These are phyloP conservation scores for Dacryopinax primogenitus DNA, from an alignment of 768 basidiomycete genomes.

Conservation along the genomic window DNA sequence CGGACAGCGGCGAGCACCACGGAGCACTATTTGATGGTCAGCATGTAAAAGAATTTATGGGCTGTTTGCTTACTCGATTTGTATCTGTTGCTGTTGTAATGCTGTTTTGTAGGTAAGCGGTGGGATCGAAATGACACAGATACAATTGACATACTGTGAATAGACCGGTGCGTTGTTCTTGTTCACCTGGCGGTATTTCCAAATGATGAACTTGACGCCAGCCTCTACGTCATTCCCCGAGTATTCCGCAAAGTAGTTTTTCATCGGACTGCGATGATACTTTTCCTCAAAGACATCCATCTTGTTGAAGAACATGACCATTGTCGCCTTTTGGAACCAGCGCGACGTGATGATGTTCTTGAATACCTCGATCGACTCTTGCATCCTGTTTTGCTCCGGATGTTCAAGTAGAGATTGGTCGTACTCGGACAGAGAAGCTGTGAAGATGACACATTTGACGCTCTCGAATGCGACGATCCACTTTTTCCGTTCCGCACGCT, in stretches of 20 bases:
- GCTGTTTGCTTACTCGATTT: slow-evolving; percentile 44
- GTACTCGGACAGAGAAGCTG: slow-evolving; percentile 61
- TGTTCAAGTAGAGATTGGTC: slow-evolving; percentile 61
- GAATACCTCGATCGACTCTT: slow-evolving; percentile 59
- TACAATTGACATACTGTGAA: slow-evolving; percentile 53
- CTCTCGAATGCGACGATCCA: slow-evolving; percentile 72
- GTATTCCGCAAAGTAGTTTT: slow-evolving; percentile 37
- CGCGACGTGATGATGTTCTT: slow-evolving; percentile 68
- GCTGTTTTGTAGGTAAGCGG: slow-evolving; percentile 29
- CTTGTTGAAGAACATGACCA: slow-evolving; percentile 59
- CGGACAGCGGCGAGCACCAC: slow-evolving; percentile 80
- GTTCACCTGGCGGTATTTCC: slow-evolving; percentile 82
- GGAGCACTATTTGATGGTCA: slow-evolving; percentile 18
- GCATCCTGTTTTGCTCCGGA: slow-evolving; percentile 53
- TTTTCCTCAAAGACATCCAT: slow-evolving; percentile 69
- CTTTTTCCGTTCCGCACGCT: slow-evolving; percentile 68
- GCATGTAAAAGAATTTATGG: neutral
- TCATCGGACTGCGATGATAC: slow-evolving; percentile 42
- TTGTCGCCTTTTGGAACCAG: slow-evolving; percentile 50
- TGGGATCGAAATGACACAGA: neutral
- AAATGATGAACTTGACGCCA: slow-evolving; percentile 51
- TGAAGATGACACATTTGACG: slow-evolving; percentile 70
- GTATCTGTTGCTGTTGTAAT: slow-evolving; percentile 84
- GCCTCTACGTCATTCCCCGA: slow-evolving; percentile 33
- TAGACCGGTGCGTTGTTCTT: slow-evolving; percentile 52